A percentile compares a stretch with the other conserved stretches of the same genome.
These are phyloP conservation scores for Lagerstroemia speciosa DNA, from an alignment of 345 rosid species.

Conservation along the genomic window DNA sequence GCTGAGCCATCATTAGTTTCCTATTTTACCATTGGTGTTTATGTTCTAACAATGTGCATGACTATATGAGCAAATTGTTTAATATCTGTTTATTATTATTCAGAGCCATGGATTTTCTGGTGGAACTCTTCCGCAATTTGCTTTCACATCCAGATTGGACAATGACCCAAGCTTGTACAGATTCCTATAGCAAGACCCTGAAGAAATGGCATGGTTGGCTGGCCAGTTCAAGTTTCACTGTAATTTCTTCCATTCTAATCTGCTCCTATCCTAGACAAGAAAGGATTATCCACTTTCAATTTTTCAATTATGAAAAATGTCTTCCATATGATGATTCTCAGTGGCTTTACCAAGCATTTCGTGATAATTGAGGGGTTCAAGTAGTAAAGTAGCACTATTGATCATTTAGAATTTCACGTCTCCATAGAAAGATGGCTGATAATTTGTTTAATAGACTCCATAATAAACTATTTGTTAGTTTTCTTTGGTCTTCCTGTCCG, in stretches of 20 bases:
- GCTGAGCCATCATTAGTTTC: not conserved
- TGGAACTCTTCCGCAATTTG: constrained; percentile 82
- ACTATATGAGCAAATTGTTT: not conserved
- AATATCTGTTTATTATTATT: constrained; percentile 4
- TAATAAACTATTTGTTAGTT: not conserved
- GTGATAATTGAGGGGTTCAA: not conserved
- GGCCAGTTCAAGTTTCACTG: constrained; percentile 86
- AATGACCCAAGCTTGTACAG: constrained; percentile 79
- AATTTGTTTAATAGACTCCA: not conserved
- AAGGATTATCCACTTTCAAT: not conserved
- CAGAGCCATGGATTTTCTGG: constrained; percentile 96
- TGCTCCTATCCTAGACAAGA: not conserved
- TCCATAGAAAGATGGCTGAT: not conserved
- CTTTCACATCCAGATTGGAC: constrained; percentile 78
- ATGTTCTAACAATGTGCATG: not conserved
- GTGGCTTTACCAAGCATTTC: not conserved
- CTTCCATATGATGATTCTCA: not conserved
- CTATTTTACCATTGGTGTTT: not conserved
- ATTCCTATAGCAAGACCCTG: constrained; percentile 79
- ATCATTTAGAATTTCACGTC: not conserved
- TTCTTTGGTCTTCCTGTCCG: not conserved
- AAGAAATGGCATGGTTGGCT: constrained; percentile 94
- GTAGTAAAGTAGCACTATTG: not conserved
- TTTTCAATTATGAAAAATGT: not conserved
- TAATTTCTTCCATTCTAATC: constrained; percentile 17